Evolutionary conservation across 179 eudicot genomes (phyloP).

Genomic region (Silene noctiflora): DNA sequence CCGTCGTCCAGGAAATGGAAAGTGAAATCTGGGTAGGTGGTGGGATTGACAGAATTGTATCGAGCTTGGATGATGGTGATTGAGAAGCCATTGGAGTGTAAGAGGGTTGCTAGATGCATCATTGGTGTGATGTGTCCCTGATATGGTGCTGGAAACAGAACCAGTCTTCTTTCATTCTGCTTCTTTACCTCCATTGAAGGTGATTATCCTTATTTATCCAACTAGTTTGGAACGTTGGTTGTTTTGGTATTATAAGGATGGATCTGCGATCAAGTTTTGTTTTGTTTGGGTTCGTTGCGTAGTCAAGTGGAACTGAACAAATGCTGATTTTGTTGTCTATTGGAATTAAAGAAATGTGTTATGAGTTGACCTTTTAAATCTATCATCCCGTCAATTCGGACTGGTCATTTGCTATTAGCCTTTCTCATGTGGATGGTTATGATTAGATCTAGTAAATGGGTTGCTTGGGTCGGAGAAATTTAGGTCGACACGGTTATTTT

Average conservation of each 20-base stretch:
- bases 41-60: slow-evolving; percentile 21
- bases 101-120: slow-evolving; percentile 30
- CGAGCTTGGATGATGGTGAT: slow-evolving; percentile 27
- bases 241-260: no score
- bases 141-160: slow-evolving; percentile 25
- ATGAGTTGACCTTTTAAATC: no score
- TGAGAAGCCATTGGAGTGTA: slow-evolving; percentile 29
- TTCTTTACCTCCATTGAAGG: not conserved
- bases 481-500: no score
- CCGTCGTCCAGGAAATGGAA: slow-evolving; percentile 25
- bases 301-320: slow-evolving; percentile 2
- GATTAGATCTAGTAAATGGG: no score
- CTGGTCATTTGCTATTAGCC: no score
- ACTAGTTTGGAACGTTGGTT: no score
- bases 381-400: no score
- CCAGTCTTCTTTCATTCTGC: slow-evolving; percentile 1
- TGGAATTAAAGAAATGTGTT: not conserved
- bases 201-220: no score
- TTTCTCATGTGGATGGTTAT: no score
- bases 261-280: not conserved
- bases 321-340: not conserved
- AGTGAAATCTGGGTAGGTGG: slow-evolving; percentile 22
- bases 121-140: slow-evolving; percentile 35
- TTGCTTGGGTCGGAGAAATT: no score
- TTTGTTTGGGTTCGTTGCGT: slow-evolving; percentile 3